phyloP scores from a whole-genome alignment of 2,329 filamentous ascomycete species.

The Trichothecium roseum region DNA sequence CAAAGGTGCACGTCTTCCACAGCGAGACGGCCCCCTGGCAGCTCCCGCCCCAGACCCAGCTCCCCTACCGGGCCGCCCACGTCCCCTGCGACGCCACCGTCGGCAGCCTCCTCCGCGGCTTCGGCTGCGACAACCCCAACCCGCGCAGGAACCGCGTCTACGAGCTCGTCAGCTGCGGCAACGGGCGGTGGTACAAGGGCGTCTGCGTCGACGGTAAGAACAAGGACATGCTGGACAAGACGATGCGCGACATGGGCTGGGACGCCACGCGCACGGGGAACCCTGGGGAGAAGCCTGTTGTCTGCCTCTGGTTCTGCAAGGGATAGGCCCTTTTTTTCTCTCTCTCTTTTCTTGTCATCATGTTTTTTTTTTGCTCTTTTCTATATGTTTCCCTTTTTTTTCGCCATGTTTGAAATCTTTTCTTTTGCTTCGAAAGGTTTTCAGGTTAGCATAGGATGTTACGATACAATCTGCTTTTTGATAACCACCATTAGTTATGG shows the following conservation, averaged over 20 bases:
- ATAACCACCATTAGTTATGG: too few species aligned
- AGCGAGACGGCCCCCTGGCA: conserved; percentile 43
- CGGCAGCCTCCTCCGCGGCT: conserved; percentile 45
- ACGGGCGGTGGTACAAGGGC: conserved; percentile 50
- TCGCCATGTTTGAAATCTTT: not conserved
- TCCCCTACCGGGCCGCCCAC: conserved; percentile 38
- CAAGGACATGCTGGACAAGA: conserved; percentile 34
- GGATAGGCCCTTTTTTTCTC: conserved; percentile 20
- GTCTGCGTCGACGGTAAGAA: conserved; percentile 40
- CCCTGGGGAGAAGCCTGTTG: conserved; percentile 37
- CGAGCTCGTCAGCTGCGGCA: conserved; percentile 43
- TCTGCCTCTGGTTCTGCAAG: conserved; percentile 52
- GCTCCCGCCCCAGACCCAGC: conserved; percentile 26
- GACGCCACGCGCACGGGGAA: conserved; percentile 37
- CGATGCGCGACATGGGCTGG: conserved; percentile 50
- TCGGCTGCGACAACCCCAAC: conserved; percentile 42
- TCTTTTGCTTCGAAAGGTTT: too few species aligned
- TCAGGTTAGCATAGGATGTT: too few species aligned
- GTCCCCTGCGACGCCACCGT: conserved; percentile 43
- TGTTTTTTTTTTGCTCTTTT: not conserved
- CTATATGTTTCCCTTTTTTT: not conserved
- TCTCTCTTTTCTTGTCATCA: not conserved
- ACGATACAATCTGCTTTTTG: too few species aligned
- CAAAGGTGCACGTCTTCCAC: conserved; percentile 49
- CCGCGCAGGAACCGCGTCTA: conserved; percentile 45